Percentiles rank a stretch among this genome's conserved stretches.
phyloP scores from a whole-genome alignment of 1,284 basidiomycete species.

The Puccinia triticina region DNA sequence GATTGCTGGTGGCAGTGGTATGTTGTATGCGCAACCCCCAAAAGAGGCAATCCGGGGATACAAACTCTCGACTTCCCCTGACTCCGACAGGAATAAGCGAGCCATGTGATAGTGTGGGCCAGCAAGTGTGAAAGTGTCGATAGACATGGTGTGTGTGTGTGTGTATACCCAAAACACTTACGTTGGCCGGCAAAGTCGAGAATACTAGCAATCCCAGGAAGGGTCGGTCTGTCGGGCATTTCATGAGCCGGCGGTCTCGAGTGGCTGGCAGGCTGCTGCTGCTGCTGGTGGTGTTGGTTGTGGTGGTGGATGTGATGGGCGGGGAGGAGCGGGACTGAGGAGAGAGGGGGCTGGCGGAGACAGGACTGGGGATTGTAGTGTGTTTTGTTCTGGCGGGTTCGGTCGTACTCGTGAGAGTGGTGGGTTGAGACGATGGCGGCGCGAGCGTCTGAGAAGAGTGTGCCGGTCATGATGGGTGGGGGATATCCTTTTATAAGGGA shows the following conservation, averaged over 20 bases:
- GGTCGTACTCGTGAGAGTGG: not conserved
- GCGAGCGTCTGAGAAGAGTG: not conserved
- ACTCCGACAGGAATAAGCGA: not conserved
- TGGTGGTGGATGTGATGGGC: not conserved
- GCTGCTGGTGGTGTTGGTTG: not conserved
- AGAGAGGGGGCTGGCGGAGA: slow-evolving; percentile 21
- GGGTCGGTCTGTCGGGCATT: slow-evolving; percentile 28
- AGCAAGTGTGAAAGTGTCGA: not conserved
- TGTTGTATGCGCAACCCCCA: not conserved
- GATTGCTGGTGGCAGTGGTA: not conserved
- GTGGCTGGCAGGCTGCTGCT: not conserved
- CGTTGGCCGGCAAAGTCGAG: slow-evolving; percentile 48
- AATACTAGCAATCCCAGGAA: slow-evolving; percentile 48
- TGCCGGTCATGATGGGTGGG: slow-evolving; percentile 18
- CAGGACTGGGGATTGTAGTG: slow-evolving; percentile 14
- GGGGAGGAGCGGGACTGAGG: not conserved
- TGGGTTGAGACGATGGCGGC: slow-evolving; percentile 10
- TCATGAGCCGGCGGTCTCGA: not conserved
- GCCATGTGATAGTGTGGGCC: not conserved
- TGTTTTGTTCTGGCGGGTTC: not conserved
- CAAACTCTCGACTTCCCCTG: not conserved
- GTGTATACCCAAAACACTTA: not conserved
- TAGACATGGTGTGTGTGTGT: not conserved
- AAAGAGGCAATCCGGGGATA: not conserved
- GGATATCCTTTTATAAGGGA: not conserved